Evolutionary conservation across 768 basidiomycete genomes (phyloP).

Genomic region (Lactarius indigo): DNA sequence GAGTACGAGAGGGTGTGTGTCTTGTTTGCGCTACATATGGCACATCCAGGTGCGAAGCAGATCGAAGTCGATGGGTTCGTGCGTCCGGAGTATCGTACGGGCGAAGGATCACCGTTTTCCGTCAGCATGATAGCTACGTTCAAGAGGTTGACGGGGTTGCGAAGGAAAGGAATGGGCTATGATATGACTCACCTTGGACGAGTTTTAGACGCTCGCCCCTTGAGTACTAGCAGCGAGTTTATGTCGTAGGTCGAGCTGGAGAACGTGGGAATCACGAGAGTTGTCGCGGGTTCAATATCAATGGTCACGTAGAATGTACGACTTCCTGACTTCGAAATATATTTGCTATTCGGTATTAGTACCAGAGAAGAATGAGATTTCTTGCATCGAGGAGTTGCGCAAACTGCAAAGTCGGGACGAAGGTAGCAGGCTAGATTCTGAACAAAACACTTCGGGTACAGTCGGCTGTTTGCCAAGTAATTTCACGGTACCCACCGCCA

Average conservation of each 20-base stretch:
- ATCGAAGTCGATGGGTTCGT: conserved; percentile 9
- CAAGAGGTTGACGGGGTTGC: background rate
- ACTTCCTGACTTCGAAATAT: too few relatives aligned
- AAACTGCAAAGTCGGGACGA: background rate
- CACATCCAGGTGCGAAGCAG: background rate
- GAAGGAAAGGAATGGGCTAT: conserved; percentile 3
- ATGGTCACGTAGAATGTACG: background rate
- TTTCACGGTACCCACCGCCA: too few relatives aligned
- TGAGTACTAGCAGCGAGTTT: background rate
- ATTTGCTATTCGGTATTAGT: too few relatives aligned
- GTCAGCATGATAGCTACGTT: background rate
- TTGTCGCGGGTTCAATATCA: background rate
- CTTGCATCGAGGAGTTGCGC: background rate
- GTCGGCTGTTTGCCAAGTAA: too few relatives aligned
- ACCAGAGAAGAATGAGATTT: too few relatives aligned
- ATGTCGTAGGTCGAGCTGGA: background rate
- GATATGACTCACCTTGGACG: background rate
- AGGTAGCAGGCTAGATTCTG: too few relatives aligned
- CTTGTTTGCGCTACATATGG: conserved; percentile 1
- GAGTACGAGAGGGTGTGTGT: conserved; percentile 5
- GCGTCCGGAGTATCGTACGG: background rate
- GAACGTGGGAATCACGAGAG: background rate
- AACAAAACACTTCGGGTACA: too few relatives aligned
- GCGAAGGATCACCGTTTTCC: background rate
- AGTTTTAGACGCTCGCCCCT: background rate